Percentiles rank a stretch among this genome's conserved stretches.
phyloP scores from a whole-genome alignment of 371 early-diverging fungal species.

The Zychaea mexicana region DNA sequence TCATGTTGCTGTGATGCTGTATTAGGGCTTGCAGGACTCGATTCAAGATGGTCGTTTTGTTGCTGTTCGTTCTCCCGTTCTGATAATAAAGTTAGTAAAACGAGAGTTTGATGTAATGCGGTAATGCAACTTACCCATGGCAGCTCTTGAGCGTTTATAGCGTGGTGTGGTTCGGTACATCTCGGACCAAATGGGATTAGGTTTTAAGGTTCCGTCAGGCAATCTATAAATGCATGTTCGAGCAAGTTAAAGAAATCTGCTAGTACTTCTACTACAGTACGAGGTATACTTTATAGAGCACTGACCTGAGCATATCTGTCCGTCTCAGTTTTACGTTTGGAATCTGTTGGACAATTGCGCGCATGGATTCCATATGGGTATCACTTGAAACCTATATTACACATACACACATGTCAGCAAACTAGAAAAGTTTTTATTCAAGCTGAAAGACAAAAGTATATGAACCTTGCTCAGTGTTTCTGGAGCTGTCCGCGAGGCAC shows the following conservation, averaged over 20 bases:
- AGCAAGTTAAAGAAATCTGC: not conserved
- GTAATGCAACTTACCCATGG: not conserved
- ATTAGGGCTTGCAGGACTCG: not conserved
- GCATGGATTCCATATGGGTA: conserved; percentile 11
- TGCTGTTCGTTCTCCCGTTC: not conserved
- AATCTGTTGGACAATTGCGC: conserved; percentile 14
- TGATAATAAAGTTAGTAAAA: no score
- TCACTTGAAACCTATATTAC: conserved; percentile 9
- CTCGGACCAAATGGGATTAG: conserved; percentile 18
- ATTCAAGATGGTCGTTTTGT: not conserved
- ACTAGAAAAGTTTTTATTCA: not conserved
- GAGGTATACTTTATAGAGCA: not conserved
- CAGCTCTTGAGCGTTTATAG: not conserved
- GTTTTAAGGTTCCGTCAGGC: conserved; percentile 17
- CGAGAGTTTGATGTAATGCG: no score
- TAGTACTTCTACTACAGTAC: not conserved
- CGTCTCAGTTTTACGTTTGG: conserved; percentile 12
- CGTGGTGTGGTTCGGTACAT: conserved; percentile 16
- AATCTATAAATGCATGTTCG: not conserved
- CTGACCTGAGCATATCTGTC: conserved; percentile 16
- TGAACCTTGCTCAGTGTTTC: no score
- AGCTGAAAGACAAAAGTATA: no score
- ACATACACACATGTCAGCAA: no score
- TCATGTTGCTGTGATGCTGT: no score
- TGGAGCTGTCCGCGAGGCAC: no score